phyloP scores from a whole-genome alignment of 1,139 yeast species.

The Wickerhamomyces sp. region DNA sequence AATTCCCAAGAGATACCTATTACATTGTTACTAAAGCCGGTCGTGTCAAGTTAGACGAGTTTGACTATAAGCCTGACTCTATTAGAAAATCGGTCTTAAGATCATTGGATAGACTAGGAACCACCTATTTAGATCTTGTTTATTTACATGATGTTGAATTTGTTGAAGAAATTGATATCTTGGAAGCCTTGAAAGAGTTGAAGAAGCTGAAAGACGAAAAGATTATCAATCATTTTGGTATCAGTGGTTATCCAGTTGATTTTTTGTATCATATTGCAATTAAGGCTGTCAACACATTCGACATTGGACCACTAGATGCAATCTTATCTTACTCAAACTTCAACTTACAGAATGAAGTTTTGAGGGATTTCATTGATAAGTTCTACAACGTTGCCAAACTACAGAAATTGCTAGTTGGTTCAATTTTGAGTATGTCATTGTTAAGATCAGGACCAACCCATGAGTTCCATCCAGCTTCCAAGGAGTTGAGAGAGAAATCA shows the following conservation, averaged over 20 bases:
- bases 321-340: constrained; percentile 78
- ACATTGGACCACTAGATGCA: constrained; percentile 55
- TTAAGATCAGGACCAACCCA: constrained; percentile 65
- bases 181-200: constrained; percentile 61
- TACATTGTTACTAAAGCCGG: constrained; percentile 87
- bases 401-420: constrained; percentile 63
- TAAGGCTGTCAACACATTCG: constrained; percentile 31
- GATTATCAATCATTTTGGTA: constrained; percentile 58
- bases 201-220: constrained; percentile 60
- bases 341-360: constrained; percentile 70
- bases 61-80: constrained; percentile 63
- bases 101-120: constrained; percentile 59
- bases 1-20: constrained; percentile 56
- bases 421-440: constrained; percentile 85
- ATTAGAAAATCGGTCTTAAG: constrained; percentile 61
- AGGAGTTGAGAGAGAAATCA: constrained; percentile 53
- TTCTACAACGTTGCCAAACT: constrained; percentile 54
- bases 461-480: constrained; percentile 75
- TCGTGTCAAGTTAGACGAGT: constrained; percentile 57
- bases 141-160: constrained; percentile 91
- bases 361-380: constrained; percentile 43
- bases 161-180: constrained; percentile 47
- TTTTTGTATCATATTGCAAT: constrained; percentile 50
- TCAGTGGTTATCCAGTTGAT: constrained; percentile 84
- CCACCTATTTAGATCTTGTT: constrained; percentile 70